Conservation (phyloP, 257 asterid genomes). For the Nicotiana attenuata region DNA sequence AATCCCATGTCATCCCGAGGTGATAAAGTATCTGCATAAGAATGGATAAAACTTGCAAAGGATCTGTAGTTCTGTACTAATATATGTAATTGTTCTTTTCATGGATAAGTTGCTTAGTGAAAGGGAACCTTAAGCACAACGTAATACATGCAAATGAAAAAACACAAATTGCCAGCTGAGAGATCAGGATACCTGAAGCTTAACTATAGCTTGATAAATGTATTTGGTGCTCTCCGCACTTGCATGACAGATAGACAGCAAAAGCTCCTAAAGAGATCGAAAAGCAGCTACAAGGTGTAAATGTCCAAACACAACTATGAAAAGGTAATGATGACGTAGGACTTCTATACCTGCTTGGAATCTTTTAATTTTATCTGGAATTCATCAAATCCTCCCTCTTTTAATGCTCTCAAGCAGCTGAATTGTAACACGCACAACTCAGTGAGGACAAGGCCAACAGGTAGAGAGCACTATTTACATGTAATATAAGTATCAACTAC, state of each 20-base stretch:
- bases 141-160: background rate
- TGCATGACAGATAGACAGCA: constrained; percentile 77
- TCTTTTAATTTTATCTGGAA: constrained; percentile 54
- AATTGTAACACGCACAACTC: constrained; percentile 23
- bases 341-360: constrained; percentile 64
- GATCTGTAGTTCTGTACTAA: background rate
- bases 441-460: background rate
- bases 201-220: constrained; percentile 70
- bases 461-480: background rate
- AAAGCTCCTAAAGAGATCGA: constrained; percentile 59
- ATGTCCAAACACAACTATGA: background rate
- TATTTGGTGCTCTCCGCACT: constrained; percentile 92
- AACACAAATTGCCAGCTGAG: constrained; percentile 11
- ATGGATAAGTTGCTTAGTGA: background rate
- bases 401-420: constrained; percentile 86
- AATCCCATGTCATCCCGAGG: constrained; percentile 92
- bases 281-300: background rate
- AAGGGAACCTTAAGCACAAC: background rate
- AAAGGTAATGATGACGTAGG: background rate
- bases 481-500: background rate
- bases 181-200: constrained; percentile 69
- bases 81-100: background rate
- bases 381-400: constrained; percentile 72
- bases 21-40: constrained; percentile 75
- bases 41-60: background rate